Evolutionary conservation across 2,329 filamentous ascomycete genomes (phyloP), one percentile per base, ranked within the genome.

Genomic region (Fusarium verticillioides): DNA sequence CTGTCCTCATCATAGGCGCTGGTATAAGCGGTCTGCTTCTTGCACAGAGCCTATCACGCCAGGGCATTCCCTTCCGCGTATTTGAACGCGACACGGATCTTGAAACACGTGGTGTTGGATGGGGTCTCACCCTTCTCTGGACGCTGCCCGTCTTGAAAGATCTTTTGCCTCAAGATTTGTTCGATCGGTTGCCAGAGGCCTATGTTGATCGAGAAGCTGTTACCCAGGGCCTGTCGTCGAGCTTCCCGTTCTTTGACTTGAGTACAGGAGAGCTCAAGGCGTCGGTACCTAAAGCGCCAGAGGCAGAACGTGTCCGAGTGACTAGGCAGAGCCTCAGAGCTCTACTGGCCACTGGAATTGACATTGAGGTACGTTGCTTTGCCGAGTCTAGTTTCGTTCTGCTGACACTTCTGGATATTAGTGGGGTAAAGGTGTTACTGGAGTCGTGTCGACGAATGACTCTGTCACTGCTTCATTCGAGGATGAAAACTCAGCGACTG

Each of bases 71-170:
- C 9, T 88, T 85, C 73, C 83, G 79, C 34, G 81, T 90, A 57
- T 89, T 88, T 72, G 88, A 90, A 75, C 84, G 87, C n/a, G 85
- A 88, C 70, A 64, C 76, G 9, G 83, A 86, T 44, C 81, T 87
- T 46, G 82, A 79, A 63, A 83, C 83, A 34, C 87, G 85, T 37
- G 87, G 81, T 26, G 82, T 84, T 8, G 89, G 90, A 69, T 92
- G 90, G 91, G 90, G 89, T 7, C 81, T 92, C 63, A 91, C 89
- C 1, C 82, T 92, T 63, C 88, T 91, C 77, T 92, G 89, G 89
- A 88, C 87, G 9, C 83, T 91, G 15, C 83, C 86, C 0, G 84
- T 83, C 4, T 81, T 92, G 44, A 83, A 86, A 49, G 77, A 82
- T 12, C 82, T 91, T 28, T 81, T 92, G 34, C 87, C 89, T 0